These are phyloP conservation scores for Waltiozyma sp. DNA, from an alignment of 1,139 yeast genomes.

Conservation along the genomic window DNA sequence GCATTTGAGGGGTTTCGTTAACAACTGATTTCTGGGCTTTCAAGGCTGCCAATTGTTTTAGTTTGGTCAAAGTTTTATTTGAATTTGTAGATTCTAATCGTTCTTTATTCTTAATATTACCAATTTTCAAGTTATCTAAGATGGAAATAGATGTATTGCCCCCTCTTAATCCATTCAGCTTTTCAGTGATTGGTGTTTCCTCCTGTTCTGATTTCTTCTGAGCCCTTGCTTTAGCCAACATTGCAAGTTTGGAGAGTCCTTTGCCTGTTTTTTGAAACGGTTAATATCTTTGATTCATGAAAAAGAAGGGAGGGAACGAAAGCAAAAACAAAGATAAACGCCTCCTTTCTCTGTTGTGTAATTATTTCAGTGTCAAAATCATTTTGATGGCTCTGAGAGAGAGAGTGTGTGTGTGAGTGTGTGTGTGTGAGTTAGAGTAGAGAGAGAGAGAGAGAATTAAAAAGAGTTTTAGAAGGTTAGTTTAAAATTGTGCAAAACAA, in stretches of 20 bases:
- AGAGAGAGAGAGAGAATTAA: not conserved
- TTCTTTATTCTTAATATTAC: not conserved
- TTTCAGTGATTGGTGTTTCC: not conserved
- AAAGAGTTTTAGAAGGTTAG: not conserved
- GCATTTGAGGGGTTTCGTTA: not conserved
- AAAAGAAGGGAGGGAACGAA: not conserved
- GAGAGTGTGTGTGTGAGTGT: too few species aligned
- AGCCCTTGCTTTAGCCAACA: constrained; percentile 36
- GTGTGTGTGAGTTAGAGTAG: not conserved
- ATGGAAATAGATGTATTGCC: constrained; percentile 12
- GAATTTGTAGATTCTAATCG: not conserved
- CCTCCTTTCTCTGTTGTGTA: not conserved
- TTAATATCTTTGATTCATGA: not conserved
- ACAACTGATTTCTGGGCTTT: not conserved
- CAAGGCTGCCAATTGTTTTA: not conserved
- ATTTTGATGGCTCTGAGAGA: too few species aligned
- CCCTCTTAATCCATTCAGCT: not conserved
- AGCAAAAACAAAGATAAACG: not conserved
- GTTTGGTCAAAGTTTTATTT: constrained; percentile 3
- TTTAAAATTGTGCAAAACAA: not conserved
- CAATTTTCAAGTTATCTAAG: constrained; percentile 12
- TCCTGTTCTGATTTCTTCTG: constrained; percentile 9
- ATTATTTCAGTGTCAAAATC: too few species aligned
- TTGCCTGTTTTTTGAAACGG: not conserved
- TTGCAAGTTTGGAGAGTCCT: constrained; percentile 31